These are phyloP conservation scores for Blastocladiella emersonii DNA, from an alignment of 371 early-diverging fungal genomes.

Conservation along the genomic window DNA sequence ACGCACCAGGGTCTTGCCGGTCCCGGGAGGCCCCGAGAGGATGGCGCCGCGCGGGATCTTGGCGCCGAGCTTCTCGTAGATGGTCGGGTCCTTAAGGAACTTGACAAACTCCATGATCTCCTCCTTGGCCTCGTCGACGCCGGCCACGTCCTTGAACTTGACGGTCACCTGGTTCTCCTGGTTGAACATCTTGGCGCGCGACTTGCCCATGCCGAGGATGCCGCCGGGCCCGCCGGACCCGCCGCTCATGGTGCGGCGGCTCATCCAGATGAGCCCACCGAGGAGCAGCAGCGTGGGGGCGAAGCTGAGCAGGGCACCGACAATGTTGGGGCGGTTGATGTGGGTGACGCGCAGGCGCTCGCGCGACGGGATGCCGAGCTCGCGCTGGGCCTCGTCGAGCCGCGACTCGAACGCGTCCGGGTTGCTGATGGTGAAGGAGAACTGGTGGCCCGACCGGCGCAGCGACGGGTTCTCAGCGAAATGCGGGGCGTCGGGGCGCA, in stretches of 20 bases:
- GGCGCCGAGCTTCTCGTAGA: constrained; percentile 96
- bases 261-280: constrained; percentile 74
- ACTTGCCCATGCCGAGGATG: constrained; percentile 79
- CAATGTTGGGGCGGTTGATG: constrained; percentile 55
- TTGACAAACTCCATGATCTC: constrained; percentile 99
- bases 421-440: constrained; percentile 84
- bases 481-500: constrained; percentile 50
- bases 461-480: constrained; percentile 3
- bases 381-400: constrained; percentile 76
- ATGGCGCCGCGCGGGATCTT: constrained; percentile 99
- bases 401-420: constrained; percentile 86
- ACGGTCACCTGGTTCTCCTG: constrained; percentile 89
- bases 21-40: constrained; percentile 98
- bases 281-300: constrained; percentile 84
- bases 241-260: constrained; percentile 57
- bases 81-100: constrained; percentile 93
- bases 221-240: constrained; percentile 33
- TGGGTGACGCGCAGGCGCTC: constrained; percentile 85
- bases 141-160: constrained; percentile 99
- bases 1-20: constrained; percentile 48
- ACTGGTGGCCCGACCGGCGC: constrained; percentile 7
- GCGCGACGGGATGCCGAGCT: constrained; percentile 72
- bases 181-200: constrained; percentile 89
- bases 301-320: constrained; percentile 62
- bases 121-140: constrained; percentile 98